These are phyloP conservation scores for Tetrahymena malaccensis DNA, from an alignment of 73 alveolate genomes.

Conservation along the genomic window DNA sequence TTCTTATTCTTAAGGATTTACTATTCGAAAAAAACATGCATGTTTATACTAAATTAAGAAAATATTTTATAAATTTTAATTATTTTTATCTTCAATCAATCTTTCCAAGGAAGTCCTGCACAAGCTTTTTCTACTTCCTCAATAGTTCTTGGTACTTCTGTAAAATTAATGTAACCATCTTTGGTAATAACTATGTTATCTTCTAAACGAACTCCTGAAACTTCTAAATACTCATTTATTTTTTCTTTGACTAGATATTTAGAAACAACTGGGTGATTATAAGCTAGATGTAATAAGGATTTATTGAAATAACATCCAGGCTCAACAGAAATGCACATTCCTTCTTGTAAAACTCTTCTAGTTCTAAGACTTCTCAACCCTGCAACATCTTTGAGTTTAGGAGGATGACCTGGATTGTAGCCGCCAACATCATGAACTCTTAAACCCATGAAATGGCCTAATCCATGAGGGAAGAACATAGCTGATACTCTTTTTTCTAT, in stretches of 20 bases:
- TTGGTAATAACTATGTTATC: slow-evolving; percentile 90
- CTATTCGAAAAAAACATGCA: too few species aligned
- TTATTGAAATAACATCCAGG: slow-evolving; percentile 91
- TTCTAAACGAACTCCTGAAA: slow-evolving; percentile 99
- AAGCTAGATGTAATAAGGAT: slow-evolving; percentile 67
- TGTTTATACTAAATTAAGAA: too few species aligned
- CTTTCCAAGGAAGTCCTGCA: neutral
- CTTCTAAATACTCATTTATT: slow-evolving; percentile 68
- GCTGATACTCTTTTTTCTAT: slow-evolving; percentile 75
- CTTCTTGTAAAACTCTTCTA: slow-evolving; percentile 82
- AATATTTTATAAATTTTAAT: too few species aligned
- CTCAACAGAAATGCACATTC: slow-evolving; percentile 64
- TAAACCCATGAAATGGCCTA: slow-evolving; percentile 96
- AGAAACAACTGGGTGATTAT: slow-evolving; percentile 36
- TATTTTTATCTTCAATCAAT: neutral
- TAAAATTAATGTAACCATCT: slow-evolving; percentile 79
- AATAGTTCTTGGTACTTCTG: slow-evolving; percentile 92
- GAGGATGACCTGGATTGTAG: slow-evolving; percentile 79
- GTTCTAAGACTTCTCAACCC: slow-evolving; percentile 86
- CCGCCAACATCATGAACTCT: slow-evolving; percentile 99
- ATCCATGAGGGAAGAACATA: slow-evolving; percentile 98
- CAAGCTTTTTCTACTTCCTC: slow-evolving; percentile 88
- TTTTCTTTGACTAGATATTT: slow-evolving; percentile 59
- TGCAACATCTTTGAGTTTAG: slow-evolving; percentile 44
- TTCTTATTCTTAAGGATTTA: too few species aligned